These are phyloP conservation scores for Polygonum aviculare DNA, from an alignment of 148 eudicot genomes.

Conservation along the genomic window DNA sequence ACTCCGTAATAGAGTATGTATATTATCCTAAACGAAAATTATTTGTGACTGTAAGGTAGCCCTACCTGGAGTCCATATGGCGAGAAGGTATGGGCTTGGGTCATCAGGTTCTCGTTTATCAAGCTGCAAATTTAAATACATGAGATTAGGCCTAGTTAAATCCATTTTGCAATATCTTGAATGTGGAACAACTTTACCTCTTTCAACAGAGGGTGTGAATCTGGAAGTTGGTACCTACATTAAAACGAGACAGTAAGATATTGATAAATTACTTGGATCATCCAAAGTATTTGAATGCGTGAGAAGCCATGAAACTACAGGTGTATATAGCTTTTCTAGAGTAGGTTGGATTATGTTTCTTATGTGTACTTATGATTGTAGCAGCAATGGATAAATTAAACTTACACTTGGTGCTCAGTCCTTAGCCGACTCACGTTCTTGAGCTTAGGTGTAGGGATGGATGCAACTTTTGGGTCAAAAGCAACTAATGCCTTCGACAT, in stretches of 20 bases:
- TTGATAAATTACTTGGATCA: neutral
- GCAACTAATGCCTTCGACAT: conserved; percentile 29
- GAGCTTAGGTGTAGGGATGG: conserved; percentile 23
- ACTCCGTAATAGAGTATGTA: neutral
- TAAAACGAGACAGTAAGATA: conserved; percentile 8
- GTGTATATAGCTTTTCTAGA: neutral
- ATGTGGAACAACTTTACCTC: conserved; percentile 32
- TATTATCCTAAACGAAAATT: neutral
- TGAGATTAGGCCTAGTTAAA: neutral
- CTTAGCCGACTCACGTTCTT: conserved; percentile 22
- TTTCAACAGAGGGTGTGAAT: conserved; percentile 50
- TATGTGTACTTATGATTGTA: neutral
- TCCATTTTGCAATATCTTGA: neutral
- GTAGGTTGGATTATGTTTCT: neutral
- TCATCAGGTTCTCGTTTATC: conserved; percentile 67
- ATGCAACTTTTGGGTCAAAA: conserved; percentile 22
- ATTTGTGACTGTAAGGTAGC: neutral
- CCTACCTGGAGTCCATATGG: conserved; percentile 72
- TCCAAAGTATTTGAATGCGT: neutral
- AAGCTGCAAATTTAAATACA: conserved; percentile 26
- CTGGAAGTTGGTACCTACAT: conserved; percentile 70
- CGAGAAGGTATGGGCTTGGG: conserved; percentile 73
- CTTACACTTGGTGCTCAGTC: conserved; percentile 51
- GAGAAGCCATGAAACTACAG: neutral
- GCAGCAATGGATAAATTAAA: neutral